These are phyloP conservation scores for Trypanosoma cruzi DNA, from an alignment of 208 protist species.

Conservation along the genomic window DNA sequence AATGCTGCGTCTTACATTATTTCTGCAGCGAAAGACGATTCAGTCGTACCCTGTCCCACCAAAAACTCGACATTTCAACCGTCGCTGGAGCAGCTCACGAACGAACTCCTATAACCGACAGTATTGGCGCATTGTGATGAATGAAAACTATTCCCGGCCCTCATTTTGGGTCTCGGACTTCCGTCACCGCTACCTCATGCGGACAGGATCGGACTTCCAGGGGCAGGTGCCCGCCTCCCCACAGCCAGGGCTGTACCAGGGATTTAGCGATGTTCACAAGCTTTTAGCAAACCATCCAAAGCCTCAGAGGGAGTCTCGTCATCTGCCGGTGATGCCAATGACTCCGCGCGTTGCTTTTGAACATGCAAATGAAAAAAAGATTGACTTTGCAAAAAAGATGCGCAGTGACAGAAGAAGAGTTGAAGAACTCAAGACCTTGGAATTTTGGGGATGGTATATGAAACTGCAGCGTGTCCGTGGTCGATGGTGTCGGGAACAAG, in stretches of 20 bases:
- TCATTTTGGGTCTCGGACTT: slow-evolving; percentile 94
- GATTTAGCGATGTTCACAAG: slow-evolving; percentile 87
- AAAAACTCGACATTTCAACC: slow-evolving; percentile 59
- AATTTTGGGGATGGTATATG: slow-evolving; percentile 94
- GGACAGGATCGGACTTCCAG: slow-evolving; percentile 86
- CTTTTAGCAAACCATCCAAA: slow-evolving; percentile 88
- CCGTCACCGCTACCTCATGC: slow-evolving; percentile 81
- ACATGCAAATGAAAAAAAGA: slow-evolving; percentile 82
- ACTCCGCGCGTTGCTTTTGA: slow-evolving; percentile 91
- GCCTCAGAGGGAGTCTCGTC: slow-evolving; percentile 88
- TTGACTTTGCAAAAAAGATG: slow-evolving; percentile 83
- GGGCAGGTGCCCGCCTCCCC: slow-evolving; percentile 84
- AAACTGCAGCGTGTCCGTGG: slow-evolving; percentile 92
- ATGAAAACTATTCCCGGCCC: slow-evolving; percentile 78
- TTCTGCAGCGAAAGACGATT: slow-evolving; percentile 61
- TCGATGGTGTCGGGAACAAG: slow-evolving; percentile 89
- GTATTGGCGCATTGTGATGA: slow-evolving; percentile 85
- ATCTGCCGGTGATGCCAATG: slow-evolving; percentile 91
- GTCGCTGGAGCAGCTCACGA: slow-evolving; percentile 79
- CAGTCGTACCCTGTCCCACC: slow-evolving; percentile 85
- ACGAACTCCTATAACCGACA: slow-evolving; percentile 84
- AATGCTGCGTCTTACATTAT: slow-evolving; percentile 54
- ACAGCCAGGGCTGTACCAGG: slow-evolving; percentile 88
- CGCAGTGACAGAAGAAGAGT: slow-evolving; percentile 69
- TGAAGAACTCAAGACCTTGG: slow-evolving; percentile 69